Evolutionary conservation across 169 alveolate genomes (phyloP), one percentile per base, ranked within the genome.

Genomic region (Neospora caninum): DNA sequence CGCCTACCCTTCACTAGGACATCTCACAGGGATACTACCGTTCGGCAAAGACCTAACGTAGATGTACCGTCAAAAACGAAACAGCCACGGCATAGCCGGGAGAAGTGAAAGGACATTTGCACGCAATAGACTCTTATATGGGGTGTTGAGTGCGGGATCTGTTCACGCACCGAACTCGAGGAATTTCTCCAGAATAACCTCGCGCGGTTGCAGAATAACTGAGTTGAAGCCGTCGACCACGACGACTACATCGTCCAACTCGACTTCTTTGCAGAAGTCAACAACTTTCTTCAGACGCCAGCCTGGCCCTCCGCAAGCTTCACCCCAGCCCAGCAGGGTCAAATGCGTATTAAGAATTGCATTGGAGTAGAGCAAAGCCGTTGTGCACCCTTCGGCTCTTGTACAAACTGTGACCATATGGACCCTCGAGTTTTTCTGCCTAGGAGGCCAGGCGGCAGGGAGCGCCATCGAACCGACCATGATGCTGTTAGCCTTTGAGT

Each of bases 391-490:
- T 29, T 91, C 94, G 31, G 91, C 34, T 27, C 58, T 91, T 64
- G 94, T 91, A 25, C 73, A 36, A 29, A 80, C 91, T 22, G 92
- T 43, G 38, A 91, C 94, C n/a, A 91, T 93, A 38, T 91, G 94
- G 25, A 91, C 80, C 27, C n/a, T 89, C 45, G 93, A 78, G 49
- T 1, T 78, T 64, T 64, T 64, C 1, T 64, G 73, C n/a, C n/a
- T 64, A 29, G 73, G 31, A 27, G n/a, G n/a, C 73, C 73, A 64
- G 73, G 73, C 73, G 4, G 58, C 4, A 13, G 58, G 58, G 13
- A 49, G 58, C 58, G 58, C 58, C 58, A 49, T 4, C 22, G 58
- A 13, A 13, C 58, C 58, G 58, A 4, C 13, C 58, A 49, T 49
- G 13, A 13, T 49, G 58, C 58, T 49, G 58, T 49, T 49, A 4